phyloP scores from a whole-genome alignment of 2,329 filamentous ascomycete genomes.

The Diaporthe capsici region DNA sequence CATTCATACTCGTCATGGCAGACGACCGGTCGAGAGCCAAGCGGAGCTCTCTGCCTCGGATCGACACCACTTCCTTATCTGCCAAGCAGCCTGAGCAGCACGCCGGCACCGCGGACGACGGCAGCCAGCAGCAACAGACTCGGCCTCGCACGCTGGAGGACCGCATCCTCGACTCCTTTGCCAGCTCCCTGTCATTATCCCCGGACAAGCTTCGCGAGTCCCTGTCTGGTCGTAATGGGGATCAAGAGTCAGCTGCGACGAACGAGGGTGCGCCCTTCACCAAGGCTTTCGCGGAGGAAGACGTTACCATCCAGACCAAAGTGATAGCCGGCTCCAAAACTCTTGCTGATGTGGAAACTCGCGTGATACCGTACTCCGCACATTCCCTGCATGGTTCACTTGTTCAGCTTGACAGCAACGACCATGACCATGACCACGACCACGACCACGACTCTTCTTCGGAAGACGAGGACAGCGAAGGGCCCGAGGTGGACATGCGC shows the following conservation, averaged over 20 bases:
- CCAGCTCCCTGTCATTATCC: conserved; percentile 39
- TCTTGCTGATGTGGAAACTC: conserved; percentile 41
- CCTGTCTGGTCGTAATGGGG: conserved; percentile 22
- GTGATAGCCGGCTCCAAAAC: conserved; percentile 40
- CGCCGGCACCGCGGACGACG: background rate
- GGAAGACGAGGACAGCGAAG: conserved; percentile 31
- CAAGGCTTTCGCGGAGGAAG: conserved; percentile 28
- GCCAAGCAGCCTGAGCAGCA: conserved; percentile 15
- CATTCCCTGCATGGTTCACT: conserved; percentile 38
- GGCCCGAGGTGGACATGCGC: conserved; percentile 36
- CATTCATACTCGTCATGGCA: conserved; percentile 28
- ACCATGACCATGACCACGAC: background rate
- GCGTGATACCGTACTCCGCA: conserved; percentile 38
- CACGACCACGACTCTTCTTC: conserved; percentile 10
- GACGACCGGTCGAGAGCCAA: conserved; percentile 37
- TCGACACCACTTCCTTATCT: conserved; percentile 32
- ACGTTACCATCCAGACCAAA: conserved; percentile 41
- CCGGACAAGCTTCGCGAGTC: conserved; percentile 38
- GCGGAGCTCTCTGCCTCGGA: conserved; percentile 37
- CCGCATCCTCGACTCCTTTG: conserved; percentile 39
- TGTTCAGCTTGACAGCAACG: conserved; percentile 30
- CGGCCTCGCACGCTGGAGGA: conserved; percentile 39
- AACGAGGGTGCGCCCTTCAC: conserved; percentile 13
- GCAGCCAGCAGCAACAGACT: conserved; percentile 7
- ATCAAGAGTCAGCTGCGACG: conserved; percentile 17